These are phyloP conservation scores for Aspergillus tanneri DNA, from an alignment of 2,329 filamentous ascomycete genomes.

Conservation along the genomic window DNA sequence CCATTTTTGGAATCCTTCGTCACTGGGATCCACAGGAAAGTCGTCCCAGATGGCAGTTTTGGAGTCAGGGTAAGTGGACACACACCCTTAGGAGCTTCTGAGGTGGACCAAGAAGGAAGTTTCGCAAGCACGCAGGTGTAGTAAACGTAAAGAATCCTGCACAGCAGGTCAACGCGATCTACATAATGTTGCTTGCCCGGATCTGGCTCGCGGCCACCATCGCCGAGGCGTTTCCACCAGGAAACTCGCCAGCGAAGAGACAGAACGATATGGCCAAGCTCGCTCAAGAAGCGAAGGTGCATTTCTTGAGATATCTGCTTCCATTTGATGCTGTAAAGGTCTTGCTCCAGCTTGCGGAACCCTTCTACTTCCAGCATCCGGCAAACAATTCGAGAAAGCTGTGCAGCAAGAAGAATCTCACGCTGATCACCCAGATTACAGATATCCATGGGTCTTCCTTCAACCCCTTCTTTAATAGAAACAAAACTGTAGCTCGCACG, in stretches of 20 bases:
- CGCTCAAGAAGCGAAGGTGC: constrained; percentile 41
- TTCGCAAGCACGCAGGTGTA: constrained; percentile 47
- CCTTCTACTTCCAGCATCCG: constrained; percentile 49
- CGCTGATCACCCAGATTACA: constrained; percentile 36
- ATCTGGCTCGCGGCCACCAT: constrained; percentile 37
- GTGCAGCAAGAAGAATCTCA: constrained; percentile 45
- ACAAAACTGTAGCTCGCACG: constrained; percentile 46
- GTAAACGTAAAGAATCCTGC: constrained; percentile 48
- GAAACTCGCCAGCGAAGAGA: constrained; percentile 47
- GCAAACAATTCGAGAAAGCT: constrained; percentile 47
- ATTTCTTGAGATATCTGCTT: constrained; percentile 45
- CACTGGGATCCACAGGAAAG: constrained; percentile 41
- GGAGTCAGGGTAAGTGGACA: constrained; percentile 45
- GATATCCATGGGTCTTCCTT: constrained; percentile 43
- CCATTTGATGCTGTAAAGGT: constrained; percentile 49
- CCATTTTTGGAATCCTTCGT: constrained; percentile 43
- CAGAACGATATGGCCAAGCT: constrained; percentile 43
- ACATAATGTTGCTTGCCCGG: constrained; percentile 41
- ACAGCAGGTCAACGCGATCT: constrained; percentile 42
- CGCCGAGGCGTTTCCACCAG: constrained; percentile 47
- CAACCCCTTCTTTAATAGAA: constrained; percentile 25
- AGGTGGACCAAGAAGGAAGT: constrained; percentile 39
- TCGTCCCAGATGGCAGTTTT: constrained; percentile 44
- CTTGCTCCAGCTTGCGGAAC: constrained; percentile 45
- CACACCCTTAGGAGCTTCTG: constrained; percentile 40